Conservation (phyloP, 1,284 basidiomycete genomes). For the Puccinia triticina region DNA sequence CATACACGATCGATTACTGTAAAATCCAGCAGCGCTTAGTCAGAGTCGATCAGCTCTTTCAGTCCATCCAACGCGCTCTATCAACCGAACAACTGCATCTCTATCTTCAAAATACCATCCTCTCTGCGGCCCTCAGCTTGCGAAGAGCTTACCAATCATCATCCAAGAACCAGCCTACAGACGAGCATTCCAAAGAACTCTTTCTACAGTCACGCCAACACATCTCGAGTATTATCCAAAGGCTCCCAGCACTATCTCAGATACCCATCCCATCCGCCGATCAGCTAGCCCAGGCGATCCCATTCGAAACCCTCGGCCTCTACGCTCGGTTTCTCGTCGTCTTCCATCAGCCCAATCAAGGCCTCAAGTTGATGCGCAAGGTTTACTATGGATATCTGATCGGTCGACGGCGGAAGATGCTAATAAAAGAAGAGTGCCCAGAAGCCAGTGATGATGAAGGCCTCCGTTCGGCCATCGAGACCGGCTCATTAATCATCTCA, state of each 20-base stretch:
- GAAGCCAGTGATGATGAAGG: neutral
- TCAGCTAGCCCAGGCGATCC: conserved; percentile 33
- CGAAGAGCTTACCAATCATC: neutral
- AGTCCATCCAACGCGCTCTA: conserved; percentile 3
- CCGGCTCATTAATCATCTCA: conserved; percentile 41
- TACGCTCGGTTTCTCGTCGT: conserved; percentile 38
- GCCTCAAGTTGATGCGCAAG: conserved; percentile 49
- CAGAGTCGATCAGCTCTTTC: conserved; percentile 27
- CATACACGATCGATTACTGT: neutral
- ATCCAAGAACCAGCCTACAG: neutral
- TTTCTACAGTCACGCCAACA: conserved; percentile 2
- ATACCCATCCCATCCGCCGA: conserved; percentile 36
- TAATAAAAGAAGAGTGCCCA: neutral
- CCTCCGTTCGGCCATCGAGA: conserved; percentile 15
- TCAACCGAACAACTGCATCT: conserved; percentile 21
- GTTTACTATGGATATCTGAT: conserved; percentile 48
- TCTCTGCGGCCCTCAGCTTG: conserved; percentile 22
- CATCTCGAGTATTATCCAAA: conserved; percentile 35
- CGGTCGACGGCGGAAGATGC: conserved; percentile 9
- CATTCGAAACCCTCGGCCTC: conserved; percentile 33
- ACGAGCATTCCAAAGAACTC: neutral
- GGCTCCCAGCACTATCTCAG: conserved; percentile 19
- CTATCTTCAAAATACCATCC: conserved; percentile 32
- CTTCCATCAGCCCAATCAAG: conserved; percentile 40
- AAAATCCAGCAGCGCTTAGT: conserved; percentile 12